Evolutionary conservation across 108 stramenopile species (phyloP).

Genomic region (Cyclotella cryptica): DNA sequence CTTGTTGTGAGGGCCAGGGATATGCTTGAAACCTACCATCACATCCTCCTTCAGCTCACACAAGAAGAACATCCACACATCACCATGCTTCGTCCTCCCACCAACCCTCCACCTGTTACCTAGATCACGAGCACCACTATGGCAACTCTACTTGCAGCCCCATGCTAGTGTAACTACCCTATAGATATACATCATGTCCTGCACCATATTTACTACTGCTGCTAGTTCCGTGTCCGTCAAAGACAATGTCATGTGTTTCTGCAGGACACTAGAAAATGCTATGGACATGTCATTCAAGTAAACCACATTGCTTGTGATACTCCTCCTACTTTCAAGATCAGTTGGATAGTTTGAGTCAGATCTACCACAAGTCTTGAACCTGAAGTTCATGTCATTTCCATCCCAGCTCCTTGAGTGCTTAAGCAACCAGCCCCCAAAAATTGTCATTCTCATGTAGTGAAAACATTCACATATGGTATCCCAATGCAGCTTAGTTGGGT

Average conservation of each 20-base stretch:
- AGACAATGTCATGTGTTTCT: slow-evolving; percentile 39
- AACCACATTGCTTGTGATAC: slow-evolving; percentile 11
- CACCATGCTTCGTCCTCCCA: slow-evolving; percentile 44
- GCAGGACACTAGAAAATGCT: slow-evolving; percentile 27
- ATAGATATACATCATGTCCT: slow-evolving; percentile 37
- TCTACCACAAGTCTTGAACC: slow-evolving; percentile 16
- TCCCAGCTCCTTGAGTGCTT: slow-evolving; percentile 12
- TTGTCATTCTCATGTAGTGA: slow-evolving; percentile 2
- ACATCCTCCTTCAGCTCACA: slow-evolving; percentile 43
- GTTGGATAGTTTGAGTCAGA: slow-evolving; percentile 35
- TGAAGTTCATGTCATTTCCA: slow-evolving; percentile 1
- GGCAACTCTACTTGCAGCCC: slow-evolving; percentile 41
- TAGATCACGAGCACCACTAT: slow-evolving; percentile 42
- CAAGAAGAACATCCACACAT: slow-evolving; percentile 27
- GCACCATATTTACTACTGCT: slow-evolving; percentile 35
- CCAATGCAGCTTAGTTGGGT: slow-evolving; percentile 1
- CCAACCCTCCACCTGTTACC: slow-evolving; percentile 43
- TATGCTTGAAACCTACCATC: slow-evolving; percentile 4
- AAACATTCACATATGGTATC: slow-evolving; percentile 23
- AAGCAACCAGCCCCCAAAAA: slow-evolving; percentile 1
- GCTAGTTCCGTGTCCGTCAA: slow-evolving; percentile 49
- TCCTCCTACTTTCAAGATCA: slow-evolving; percentile 16
- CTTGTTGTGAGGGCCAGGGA: slow-evolving; percentile 12
- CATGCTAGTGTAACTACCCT: slow-evolving; percentile 16
- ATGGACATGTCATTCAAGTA: slow-evolving; percentile 25